phyloP scores from a whole-genome alignment of 495 filamentous ascomycete genomes.

The Aspergillus sparsus region DNA sequence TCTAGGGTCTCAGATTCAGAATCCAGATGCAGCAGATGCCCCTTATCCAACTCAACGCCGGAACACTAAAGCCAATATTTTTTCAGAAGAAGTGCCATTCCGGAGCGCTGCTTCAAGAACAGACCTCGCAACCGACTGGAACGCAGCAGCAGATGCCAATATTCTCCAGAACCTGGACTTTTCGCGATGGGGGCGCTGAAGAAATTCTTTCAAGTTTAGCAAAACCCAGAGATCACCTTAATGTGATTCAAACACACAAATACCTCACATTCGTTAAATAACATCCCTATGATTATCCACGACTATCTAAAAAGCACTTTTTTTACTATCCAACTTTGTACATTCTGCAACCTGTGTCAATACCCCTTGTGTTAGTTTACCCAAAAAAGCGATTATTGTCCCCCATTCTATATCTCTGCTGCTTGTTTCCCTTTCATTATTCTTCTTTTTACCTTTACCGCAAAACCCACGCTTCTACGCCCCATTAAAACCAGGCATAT shows the following conservation, averaged over 20 bases:
- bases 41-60: conserved; percentile 47
- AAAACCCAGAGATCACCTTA: neutral
- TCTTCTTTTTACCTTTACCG: neutral
- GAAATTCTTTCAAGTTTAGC: neutral
- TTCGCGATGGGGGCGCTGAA: conserved; percentile 45
- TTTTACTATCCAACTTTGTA: neutral
- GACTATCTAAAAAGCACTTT: neutral
- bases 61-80: conserved; percentile 49
- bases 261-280: no score
- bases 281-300: no score
- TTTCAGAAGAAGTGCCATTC: conserved; percentile 43
- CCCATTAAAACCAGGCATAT: no score
- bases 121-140: conserved; percentile 46
- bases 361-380: neutral
- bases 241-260: no score
- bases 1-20: conserved; percentile 36
- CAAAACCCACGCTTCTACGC: no score
- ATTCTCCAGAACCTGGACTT: conserved; percentile 48
- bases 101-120: conserved; percentile 29
- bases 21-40: conserved; percentile 37
- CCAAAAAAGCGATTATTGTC: conserved; percentile 1
- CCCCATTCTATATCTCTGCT: neutral
- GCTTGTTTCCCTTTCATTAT: neutral
- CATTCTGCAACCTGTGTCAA: conserved; percentile 1
- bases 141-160: conserved; percentile 41